These are phyloP conservation scores for Castanea crenata DNA, from an alignment of 306 rosid genomes.

Conservation along the genomic window DNA sequence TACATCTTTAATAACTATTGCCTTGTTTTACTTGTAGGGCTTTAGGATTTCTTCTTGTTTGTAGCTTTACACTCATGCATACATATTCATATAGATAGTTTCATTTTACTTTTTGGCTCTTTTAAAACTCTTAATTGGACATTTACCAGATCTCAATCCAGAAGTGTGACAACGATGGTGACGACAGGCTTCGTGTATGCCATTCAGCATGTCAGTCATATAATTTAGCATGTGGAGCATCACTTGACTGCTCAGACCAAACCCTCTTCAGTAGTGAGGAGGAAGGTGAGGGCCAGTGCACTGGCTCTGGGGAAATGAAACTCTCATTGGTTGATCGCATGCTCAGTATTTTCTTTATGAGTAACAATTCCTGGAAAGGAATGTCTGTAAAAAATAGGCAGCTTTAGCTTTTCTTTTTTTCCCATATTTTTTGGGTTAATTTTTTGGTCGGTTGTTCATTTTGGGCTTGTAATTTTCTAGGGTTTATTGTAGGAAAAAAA, in stretches of 20 bases:
- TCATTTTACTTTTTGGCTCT: neutral
- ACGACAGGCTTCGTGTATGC: constrained; percentile 91
- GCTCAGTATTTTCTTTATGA: constrained; percentile 47
- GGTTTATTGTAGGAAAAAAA: constrained; percentile 36
- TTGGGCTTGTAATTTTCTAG: constrained; percentile 52
- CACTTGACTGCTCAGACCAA: constrained; percentile 93
- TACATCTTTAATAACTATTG: neutral
- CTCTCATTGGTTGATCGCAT: constrained; percentile 64
- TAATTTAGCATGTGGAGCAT: constrained; percentile 92
- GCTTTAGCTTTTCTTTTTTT: constrained; percentile 28
- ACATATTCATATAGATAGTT: too few relatives aligned
- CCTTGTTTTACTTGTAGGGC: neutral
- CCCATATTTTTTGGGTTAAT: constrained; percentile 1
- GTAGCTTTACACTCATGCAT: too few relatives aligned
- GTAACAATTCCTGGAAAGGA: constrained; percentile 58
- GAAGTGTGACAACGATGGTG: constrained; percentile 86
- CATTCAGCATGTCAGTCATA: constrained; percentile 90
- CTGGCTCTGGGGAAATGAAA: constrained; percentile 77
- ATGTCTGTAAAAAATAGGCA: constrained; percentile 66
- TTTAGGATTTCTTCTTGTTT: too few relatives aligned
- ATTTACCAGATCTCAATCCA: constrained; percentile 83
- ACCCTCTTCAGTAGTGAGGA: constrained; percentile 81
- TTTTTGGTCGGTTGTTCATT: neutral
- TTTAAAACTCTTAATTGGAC: neutral
- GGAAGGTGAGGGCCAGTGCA: constrained; percentile 83